Evolutionary conservation across 2,329 filamentous ascomycete genomes (phyloP).

Genomic region (Fusarium agapanthi): DNA sequence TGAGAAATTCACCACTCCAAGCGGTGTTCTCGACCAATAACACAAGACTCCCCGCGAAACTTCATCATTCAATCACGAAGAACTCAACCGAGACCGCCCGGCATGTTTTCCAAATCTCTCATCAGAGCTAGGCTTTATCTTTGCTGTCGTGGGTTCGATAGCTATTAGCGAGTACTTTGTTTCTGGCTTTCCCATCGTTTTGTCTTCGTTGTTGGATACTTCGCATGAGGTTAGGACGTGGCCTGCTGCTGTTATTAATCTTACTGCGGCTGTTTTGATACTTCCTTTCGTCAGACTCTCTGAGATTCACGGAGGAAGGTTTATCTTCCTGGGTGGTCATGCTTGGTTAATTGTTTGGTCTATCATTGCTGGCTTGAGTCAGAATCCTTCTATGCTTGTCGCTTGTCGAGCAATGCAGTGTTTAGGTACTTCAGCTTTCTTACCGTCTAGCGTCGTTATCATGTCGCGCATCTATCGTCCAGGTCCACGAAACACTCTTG

Average conservation of each 20-base stretch:
- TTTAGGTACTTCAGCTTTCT: slow-evolving; percentile 74
- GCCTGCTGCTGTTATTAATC: slow-evolving; percentile 70
- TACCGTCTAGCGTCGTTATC: slow-evolving; percentile 75
- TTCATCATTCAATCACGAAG: slow-evolving; percentile 8
- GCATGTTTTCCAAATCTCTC: slow-evolving; percentile 60
- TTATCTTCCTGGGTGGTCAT: slow-evolving; percentile 68
- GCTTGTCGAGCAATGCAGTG: slow-evolving; percentile 78
- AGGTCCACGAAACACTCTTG: slow-evolving; percentile 75
- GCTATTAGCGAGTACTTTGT: slow-evolving; percentile 78
- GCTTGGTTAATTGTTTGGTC: slow-evolving; percentile 74
- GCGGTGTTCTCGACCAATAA: neutral
- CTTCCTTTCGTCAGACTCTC: slow-evolving; percentile 69
- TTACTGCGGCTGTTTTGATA: slow-evolving; percentile 65
- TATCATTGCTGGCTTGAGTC: slow-evolving; percentile 73
- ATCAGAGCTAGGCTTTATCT: slow-evolving; percentile 70
- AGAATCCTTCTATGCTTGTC: slow-evolving; percentile 73
- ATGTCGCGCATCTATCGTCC: slow-evolving; percentile 75
- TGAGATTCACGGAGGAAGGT: slow-evolving; percentile 69
- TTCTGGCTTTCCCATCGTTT: slow-evolving; percentile 77
- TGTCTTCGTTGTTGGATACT: slow-evolving; percentile 69
- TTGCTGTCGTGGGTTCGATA: slow-evolving; percentile 69
- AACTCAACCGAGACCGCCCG: slow-evolving; percentile 51
- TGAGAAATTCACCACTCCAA: neutral
- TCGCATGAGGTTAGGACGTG: slow-evolving; percentile 68
- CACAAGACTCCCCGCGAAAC: neutral